Percentiles rank a stretch among this genome's conserved stretches.
Conservation (phyloP, 331 rosid species). For the Pyrus hybrid region DNA sequence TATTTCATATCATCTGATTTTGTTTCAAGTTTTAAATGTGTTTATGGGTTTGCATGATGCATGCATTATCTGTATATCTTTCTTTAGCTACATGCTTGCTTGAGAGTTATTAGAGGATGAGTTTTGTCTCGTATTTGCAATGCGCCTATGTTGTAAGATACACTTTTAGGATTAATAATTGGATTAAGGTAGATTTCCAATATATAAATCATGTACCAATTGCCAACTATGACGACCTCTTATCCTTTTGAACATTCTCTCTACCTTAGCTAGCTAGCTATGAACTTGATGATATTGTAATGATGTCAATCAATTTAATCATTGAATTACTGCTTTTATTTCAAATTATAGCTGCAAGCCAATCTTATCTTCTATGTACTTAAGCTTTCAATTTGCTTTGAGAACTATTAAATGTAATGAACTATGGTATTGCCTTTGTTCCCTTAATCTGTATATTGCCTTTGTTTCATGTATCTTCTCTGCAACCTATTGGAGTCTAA, state of each 20-base stretch:
- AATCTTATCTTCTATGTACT: not conserved
- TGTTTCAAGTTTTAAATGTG: not conserved
- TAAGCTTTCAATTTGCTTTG: too few relatives aligned
- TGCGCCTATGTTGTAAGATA: not conserved
- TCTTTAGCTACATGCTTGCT: not conserved
- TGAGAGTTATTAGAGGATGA: not conserved
- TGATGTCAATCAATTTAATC: not conserved
- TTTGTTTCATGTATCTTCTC: too few relatives aligned
- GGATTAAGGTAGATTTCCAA: not conserved
- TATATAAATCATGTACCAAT: too few relatives aligned
- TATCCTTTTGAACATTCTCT: not conserved
- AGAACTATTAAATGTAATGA: too few relatives aligned
- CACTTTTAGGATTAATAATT: too few relatives aligned
- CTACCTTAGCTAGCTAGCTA: not conserved
- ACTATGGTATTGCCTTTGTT: too few relatives aligned
- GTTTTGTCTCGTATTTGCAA: not conserved
- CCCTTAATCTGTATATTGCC: too few relatives aligned
- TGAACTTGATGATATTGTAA: not conserved
- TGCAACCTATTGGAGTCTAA: too few relatives aligned
- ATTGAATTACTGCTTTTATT: not conserved
- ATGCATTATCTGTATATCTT: not conserved
- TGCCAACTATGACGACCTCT: not conserved
- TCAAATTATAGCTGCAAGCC: not conserved
- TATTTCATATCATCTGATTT: not conserved
- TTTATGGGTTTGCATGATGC: not conserved